Evolutionary conservation across 1,284 basidiomycete genomes (phyloP), one percentile per base, ranked within the genome.

Genomic region (Apiotrichum brassicae): DNA sequence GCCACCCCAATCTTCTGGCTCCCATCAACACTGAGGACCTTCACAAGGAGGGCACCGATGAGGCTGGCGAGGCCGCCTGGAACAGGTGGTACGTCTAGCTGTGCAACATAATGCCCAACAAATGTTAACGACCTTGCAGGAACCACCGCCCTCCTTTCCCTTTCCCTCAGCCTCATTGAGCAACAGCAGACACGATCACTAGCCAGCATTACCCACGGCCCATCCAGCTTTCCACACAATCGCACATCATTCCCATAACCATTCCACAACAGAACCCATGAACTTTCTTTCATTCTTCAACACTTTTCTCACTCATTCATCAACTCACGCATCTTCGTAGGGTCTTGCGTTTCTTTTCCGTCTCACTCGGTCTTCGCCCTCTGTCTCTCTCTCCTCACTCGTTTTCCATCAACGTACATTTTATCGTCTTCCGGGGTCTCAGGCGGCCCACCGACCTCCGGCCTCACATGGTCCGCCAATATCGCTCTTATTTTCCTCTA

Each of bases 1-100:
- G 33, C 14, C 35, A 45, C 6, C 39, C 32, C 6, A 38, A 50
- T 37, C 33, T 51, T 12, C 42, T 49, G 18, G 43, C 44, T 1
- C 52, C 48, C 19, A 50, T 28, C 38, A 34, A 13, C 19, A 26
- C 25, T 22, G 49, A 51, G 24, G 53, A 51, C 38, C 28, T 54
- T 43, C 34, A 24, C 41, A 51, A 51, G 43, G 46, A 55, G 16
- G 47, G 34, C 53, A 50, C 36, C 48, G 43, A 23, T 20, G 33
- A 36, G 22, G 23, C 35, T 6, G 33, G 20, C 23, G 43, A 44
- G 23, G 32, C 43, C n/a, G 22, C 43, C 13, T 46, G 36, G 36
- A 23, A 30, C 45, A 38, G 36, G 20, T 46, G 45, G 42, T 30
- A 14, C 28, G 28, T 30, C 28, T 30, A 30, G 28, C 28, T 43